Percentiles rank a stretch among this genome's conserved stretches.
Conservation (phyloP, 1,284 basidiomycete species). For the Ganoderma boninense region DNA sequence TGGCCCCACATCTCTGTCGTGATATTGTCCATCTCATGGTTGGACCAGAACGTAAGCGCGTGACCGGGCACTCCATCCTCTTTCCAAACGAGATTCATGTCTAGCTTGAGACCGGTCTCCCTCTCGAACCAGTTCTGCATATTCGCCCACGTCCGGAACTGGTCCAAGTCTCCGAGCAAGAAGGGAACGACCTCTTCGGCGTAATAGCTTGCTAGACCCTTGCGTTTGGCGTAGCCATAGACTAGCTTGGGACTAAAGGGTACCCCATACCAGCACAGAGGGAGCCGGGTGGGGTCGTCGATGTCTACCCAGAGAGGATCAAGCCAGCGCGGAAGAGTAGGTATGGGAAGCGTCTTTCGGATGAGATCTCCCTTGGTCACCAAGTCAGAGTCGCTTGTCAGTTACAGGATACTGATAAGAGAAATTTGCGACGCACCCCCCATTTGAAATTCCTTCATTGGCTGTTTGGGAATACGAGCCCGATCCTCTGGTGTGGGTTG, state of each 20-base stretch:
- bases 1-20: neutral
- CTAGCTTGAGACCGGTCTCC: neutral
- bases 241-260: neutral
- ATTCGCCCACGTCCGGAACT: neutral
- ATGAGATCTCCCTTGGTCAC: neutral
- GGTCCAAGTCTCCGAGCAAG: neutral
- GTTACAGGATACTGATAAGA: no score
- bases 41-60: neutral
- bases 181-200: no score
- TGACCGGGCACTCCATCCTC: neutral
- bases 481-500: neutral
- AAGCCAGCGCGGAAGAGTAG: neutral
- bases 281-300: neutral
- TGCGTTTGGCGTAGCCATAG: neutral
- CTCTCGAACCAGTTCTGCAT: neutral
- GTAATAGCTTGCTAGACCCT: neutral
- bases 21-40: neutral
- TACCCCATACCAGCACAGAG: constrained; percentile 2
- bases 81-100: neutral
- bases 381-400: no score
- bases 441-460: neutral
- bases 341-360: neutral
- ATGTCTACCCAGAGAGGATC: neutral
- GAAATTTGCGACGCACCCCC: neutral
- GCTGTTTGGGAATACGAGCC: neutral